Evolutionary conservation across 2,329 filamentous ascomycete genomes (phyloP), one percentile per base, ranked within the genome.

Genomic region (Monascus ruber): DNA sequence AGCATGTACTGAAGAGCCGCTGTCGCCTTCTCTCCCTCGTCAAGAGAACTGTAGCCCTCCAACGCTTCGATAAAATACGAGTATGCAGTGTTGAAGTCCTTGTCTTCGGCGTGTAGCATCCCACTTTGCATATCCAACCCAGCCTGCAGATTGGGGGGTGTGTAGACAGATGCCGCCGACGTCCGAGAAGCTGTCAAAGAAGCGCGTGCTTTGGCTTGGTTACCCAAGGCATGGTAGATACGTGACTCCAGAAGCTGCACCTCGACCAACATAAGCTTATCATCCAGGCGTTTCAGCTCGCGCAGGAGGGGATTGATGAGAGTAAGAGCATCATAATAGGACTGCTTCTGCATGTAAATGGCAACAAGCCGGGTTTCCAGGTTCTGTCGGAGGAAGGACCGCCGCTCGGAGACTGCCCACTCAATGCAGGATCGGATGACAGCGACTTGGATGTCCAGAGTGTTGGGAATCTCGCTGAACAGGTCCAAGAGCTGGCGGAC

Each of bases 371-470:
- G 84, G 42, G 89, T 94, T 73, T 98, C 87, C 59, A 98, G 85
- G 65, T 94, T 94, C 71, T 98, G 91, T 51, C 91, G 87, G 53
- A 98, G 78, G 74, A 98, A 98, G 44, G 86, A 85, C 59, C 91
- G 83, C 54, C 88, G 84, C 71, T 96, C 87, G 38, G 85, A 84
- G 39, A 89, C 85, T 36, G 91, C 91, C 91, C 91, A 98, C 70
- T 96, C 89, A 79, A 98, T 98, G 71, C 87, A 96, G 68, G 91
- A 94, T 69, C 94, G 94, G 58, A 91, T 98, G 55, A 95, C 86
- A 62, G 81, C 71, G 63, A 94, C 87, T 70, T 98, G 91, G 60
- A 82, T 85, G 62, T 98, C 91, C 71, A 83, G 83, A 53, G 86
- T 91, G 68, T 95, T 83, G 56, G 93, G 91, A 54, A 96, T 95